Evolutionary conservation across 208 protist genomes (phyloP), one percentile per base, ranked within the genome.

Genomic region (Leptomonas pyrrhocoris): DNA sequence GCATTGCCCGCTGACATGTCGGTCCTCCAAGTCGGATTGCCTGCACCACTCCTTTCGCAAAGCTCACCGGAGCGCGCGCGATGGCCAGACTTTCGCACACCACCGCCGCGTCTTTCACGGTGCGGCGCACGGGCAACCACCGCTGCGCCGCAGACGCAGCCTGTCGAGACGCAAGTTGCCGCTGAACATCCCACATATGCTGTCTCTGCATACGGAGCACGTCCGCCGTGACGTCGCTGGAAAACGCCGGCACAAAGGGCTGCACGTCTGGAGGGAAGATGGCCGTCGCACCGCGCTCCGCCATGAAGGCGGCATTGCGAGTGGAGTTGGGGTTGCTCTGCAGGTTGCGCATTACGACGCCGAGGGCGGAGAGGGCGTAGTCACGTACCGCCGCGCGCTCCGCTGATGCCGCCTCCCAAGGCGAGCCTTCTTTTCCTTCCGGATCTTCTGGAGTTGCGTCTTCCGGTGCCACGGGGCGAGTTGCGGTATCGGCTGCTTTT

Each of bases 241-340:
- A 23, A 12, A 49, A n/a, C 15, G 38, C 6, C 12, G 60, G 67
- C 23, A 73, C 53, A 40, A 73, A 73, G 34, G 43, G 31, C 46
- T 66, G 71, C 30, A 88, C 56, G 36, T 94, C 82, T 8, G 60
- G 40, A 12, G 90, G 82, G 56, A 93, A 93, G 5, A 88, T 59
- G n/a, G 73, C 78, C 9, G 62, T 57, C 1, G 85, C 75, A 18
- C 76, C 80, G 8, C 82, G 79, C 16, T 79, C 58, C 8, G 85
- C 80, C 76, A 85, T 84, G 31, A 91, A 82, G 30, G 88, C 86
- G 15, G 78, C 85, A 59, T 96, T 95, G 58, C 80, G 75, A 23
- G 67, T 77, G 8, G 89, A 73, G 61, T 92, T 80, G 2, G 92
- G 88, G 70, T 88, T 96, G 65, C 79, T 86, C 70, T 95, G 92